These are phyloP conservation scores for Phaseolus lunatus DNA, from an alignment of 306 rosid genomes.

Conservation along the genomic window DNA sequence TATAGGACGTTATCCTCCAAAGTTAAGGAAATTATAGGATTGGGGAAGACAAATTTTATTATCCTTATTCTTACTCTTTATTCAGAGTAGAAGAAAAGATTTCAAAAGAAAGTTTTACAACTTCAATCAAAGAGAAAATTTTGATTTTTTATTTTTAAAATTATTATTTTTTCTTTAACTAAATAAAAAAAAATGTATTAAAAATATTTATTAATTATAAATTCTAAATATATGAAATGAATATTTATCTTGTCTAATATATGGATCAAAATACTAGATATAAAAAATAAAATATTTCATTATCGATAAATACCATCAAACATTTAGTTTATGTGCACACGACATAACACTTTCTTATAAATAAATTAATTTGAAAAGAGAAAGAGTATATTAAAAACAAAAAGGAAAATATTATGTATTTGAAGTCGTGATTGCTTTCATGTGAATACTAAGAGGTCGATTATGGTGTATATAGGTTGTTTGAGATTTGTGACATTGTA, in stretches of 20 bases:
- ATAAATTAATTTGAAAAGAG: neutral
- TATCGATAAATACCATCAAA: too few species aligned
- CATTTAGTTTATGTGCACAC: neutral
- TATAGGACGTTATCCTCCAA: too few species aligned
- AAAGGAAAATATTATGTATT: neutral
- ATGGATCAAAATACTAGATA: neutral
- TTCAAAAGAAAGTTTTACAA: too few species aligned
- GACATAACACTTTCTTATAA: neutral
- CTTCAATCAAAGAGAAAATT: neutral
- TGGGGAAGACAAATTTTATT: too few species aligned
- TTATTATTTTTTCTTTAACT: neutral
- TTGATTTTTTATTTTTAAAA: neutral
- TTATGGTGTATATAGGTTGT: neutral
- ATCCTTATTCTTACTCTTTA: too few species aligned
- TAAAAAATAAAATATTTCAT: neutral
- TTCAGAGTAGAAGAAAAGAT: too few species aligned
- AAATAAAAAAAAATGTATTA: neutral
- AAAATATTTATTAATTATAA: neutral
- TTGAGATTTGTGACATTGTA: conserved; percentile 32
- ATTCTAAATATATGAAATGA: neutral
- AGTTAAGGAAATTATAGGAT: too few species aligned
- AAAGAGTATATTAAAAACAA: neutral
- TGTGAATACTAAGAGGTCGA: conserved; percentile 33
- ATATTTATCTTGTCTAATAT: too few species aligned
- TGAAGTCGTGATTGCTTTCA: conserved; percentile 15